Evolutionary conservation across 805 yeast species (phyloP).

Genomic region (Myxozyma geophila): DNA sequence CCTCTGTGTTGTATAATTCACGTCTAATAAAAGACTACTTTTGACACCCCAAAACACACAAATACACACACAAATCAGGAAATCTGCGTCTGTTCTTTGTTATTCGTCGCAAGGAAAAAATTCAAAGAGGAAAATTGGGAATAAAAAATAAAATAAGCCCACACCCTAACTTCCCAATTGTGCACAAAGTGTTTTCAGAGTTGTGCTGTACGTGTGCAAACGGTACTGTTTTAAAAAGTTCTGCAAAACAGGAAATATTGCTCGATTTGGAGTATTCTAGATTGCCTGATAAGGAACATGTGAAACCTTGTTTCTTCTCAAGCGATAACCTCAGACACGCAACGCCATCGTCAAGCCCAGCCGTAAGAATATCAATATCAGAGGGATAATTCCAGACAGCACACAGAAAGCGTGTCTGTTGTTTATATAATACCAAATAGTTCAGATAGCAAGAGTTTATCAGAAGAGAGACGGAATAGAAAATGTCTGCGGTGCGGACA

Average conservation of each 20-base stretch:
- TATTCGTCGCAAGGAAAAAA: background rate
- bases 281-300: no score
- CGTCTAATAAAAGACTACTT: no score
- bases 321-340: no score
- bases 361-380: no score
- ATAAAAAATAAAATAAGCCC: background rate
- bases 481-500: constrained; percentile 35
- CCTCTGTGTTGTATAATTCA: background rate
- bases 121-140: constrained; percentile 1
- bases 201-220: background rate
- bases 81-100: no score
- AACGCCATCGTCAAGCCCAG: no score
- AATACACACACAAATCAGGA: no score
- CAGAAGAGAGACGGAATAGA: background rate
- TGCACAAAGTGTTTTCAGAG: background rate
- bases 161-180: constrained; percentile 1
- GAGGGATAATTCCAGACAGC: no score
- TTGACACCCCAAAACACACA: background rate
- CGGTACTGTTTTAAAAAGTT: background rate
- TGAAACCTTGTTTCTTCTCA: no score
- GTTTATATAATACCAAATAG: background rate
- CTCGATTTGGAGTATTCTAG: no score
- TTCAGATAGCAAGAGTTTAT: background rate
- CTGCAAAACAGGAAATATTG: no score
- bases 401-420: background rate